phyloP scores from a whole-genome alignment of 148 eudicot genomes.

The Dianthus caryophyllus region DNA sequence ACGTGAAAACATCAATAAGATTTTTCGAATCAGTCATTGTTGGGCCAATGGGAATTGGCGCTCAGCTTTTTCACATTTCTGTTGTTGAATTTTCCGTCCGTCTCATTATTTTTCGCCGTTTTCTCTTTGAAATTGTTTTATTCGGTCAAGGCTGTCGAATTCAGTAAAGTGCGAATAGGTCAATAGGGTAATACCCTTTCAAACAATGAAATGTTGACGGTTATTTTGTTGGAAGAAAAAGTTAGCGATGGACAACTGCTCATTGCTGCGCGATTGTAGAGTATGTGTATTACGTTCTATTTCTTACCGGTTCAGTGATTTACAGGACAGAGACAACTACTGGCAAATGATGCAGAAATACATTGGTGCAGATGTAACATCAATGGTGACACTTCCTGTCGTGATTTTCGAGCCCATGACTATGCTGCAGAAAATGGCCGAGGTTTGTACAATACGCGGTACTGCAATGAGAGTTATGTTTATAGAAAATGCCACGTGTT shows the following conservation, averaged over 20 bases:
- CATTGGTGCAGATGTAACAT: conserved; percentile 89
- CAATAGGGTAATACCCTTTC: neutral
- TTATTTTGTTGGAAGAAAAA: neutral
- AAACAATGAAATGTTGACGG: neutral
- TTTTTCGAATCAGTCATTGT: neutral
- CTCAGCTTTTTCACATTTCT: neutral
- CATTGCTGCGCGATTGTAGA: neutral
- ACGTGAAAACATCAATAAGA: neutral
- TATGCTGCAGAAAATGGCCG: conserved; percentile 98
- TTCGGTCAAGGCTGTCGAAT: neutral
- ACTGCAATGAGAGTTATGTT: neutral
- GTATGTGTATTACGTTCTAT: neutral
- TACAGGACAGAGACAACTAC: conserved; percentile 84
- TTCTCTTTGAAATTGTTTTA: neutral
- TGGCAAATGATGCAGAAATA: conserved; percentile 98
- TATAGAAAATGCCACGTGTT: neutral
- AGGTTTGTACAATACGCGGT: conserved; percentile 50
- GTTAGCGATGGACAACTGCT: neutral
- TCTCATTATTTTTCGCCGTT: neutral
- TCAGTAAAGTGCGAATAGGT: neutral
- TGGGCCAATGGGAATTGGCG: neutral
- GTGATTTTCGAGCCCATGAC: conserved; percentile 99
- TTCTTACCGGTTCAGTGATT: neutral
- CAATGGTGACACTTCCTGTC: conserved; percentile 97
- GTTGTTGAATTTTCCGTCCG: neutral